These are phyloP conservation scores for Pseudonitzschia delicatissima DNA, from an alignment of 108 stramenopile species.

Conservation along the genomic window DNA sequence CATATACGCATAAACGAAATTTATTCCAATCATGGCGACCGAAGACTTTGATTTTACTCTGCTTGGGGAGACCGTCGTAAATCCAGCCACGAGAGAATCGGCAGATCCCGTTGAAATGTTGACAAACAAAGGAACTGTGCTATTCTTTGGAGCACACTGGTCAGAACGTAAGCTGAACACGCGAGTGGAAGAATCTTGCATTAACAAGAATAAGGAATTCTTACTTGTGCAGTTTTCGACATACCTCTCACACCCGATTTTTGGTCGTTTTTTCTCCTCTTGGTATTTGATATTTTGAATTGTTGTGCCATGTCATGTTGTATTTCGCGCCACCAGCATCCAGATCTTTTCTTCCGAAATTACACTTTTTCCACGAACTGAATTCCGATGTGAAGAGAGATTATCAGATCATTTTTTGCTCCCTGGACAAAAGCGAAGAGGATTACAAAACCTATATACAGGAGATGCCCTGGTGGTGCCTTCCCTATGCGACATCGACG, in stretches of 20 bases:
- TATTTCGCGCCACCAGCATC: conserved; percentile 39
- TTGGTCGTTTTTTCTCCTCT: not conserved
- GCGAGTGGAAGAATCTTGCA: not conserved
- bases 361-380: conserved; percentile 54
- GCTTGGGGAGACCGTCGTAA: conserved; percentile 26
- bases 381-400: conserved; percentile 35
- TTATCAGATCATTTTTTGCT: conserved; percentile 72
- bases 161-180: conserved; percentile 53
- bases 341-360: conserved; percentile 56
- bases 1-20: too few relatives aligned
- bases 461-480: conserved; percentile 70
- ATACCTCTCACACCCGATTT: not conserved
- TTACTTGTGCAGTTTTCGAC: not conserved
- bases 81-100: conserved; percentile 24
- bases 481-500: conserved; percentile 35
- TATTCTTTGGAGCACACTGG: conserved; percentile 66
- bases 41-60: conserved; percentile 31
- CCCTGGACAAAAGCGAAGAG: conserved; percentile 47
- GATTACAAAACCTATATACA: conserved; percentile 52
- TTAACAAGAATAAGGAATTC: too few relatives aligned
- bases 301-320: too few relatives aligned
- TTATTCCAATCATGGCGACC: conserved; percentile 2
- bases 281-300: not conserved
- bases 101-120: conserved; percentile 29
- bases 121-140: conserved; percentile 36